Percentiles rank a stretch among this genome's conserved stretches.
These are phyloP conservation scores for Lasiodiplodia sp. DNA, from an alignment of 2,329 filamentous ascomycete genomes.

Conservation along the genomic window DNA sequence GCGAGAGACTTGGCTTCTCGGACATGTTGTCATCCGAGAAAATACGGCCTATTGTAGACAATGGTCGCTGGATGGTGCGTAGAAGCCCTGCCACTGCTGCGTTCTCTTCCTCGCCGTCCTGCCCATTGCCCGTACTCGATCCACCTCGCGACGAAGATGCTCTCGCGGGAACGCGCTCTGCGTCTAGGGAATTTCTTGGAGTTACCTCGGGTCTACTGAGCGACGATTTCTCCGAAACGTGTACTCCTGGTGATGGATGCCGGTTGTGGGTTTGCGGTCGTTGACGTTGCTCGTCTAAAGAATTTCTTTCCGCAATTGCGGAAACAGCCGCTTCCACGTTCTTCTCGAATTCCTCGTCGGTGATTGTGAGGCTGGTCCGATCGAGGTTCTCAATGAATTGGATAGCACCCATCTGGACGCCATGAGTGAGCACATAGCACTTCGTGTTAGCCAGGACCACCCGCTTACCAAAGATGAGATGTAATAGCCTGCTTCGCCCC, in stretches of 20 bases:
- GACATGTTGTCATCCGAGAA: constrained; percentile 74
- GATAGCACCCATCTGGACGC: constrained; percentile 79
- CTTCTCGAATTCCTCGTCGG: constrained; percentile 92
- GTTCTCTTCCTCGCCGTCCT: constrained; percentile 68
- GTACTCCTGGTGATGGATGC: constrained; percentile 52
- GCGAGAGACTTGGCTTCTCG: constrained; percentile 33
- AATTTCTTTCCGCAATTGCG: constrained; percentile 90
- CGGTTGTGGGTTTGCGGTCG: constrained; percentile 38
- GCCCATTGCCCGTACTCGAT: constrained; percentile 21
- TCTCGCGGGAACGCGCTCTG: constrained; percentile 63
- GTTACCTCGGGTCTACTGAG: constrained; percentile 64
- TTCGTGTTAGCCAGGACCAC: no score
- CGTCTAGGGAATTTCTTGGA: constrained; percentile 66
- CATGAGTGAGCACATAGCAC: not conserved
- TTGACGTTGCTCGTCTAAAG: constrained; percentile 51
- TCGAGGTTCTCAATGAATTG: constrained; percentile 98
- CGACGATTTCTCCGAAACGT: constrained; percentile 57
- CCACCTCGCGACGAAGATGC: constrained; percentile 56
- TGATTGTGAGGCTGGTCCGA: constrained; percentile 89
- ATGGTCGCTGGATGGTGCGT: constrained; percentile 86
- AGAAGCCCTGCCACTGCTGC: constrained; percentile 85
- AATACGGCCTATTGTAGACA: constrained; percentile 92
- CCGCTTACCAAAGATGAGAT: constrained; percentile 81
- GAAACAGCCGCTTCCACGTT: constrained; percentile 97
- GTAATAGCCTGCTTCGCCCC: constrained; percentile 98